Base-by-base conservation (phyloP, 169 alveolate genomes). In the Plasmodium blacklocki region DNA sequence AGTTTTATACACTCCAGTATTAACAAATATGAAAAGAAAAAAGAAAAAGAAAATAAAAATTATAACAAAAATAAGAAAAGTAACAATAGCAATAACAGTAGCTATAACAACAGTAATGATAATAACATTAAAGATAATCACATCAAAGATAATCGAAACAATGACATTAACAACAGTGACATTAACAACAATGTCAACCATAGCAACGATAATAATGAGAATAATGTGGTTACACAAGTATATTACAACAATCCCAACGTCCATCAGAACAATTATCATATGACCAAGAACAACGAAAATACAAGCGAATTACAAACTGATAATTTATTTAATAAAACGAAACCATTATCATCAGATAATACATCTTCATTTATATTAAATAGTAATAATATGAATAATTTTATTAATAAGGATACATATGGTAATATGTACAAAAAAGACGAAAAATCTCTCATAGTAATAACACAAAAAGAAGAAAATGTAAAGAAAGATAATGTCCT, bases 1-100 rank as follows among this genome's bases (percentile, higher is more conserved):
- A 66, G 89, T 4, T 78, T 78, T 78, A 52, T 78, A 12, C 89
- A 78, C 50, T 63, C 71, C 12, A 76, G 89, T 50, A 78, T 78
- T 66, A 78, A 78, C 18, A 78, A 78, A 50, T 78, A 78, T 45
- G 63, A 50, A 29, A 78, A 78, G 54, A 26, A 52, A 43, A 78
- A 66, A 50, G 56, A 50, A 26, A 76, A 64, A 50, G 32, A 6
- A 6, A 21, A 18, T 19, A 45, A 47, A 4, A 12, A 66, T 23
- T 18, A 5, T 15, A 39, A 32, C 14, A 12, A 39, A 39, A 26
- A 12, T 11, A 12, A n/a, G 5, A 39, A 23, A 23, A 39, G 11
- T 11, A 19, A 9, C 14, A 66, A 23, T 11, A 39, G 0, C 0
- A 60, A 14, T n/a, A 47, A 60, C 11, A 26, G 3, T 0, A 54